These are phyloP conservation scores for Ophiostoma tasmaniense DNA, from an alignment of 2,329 filamentous ascomycete species.

Conservation along the genomic window DNA sequence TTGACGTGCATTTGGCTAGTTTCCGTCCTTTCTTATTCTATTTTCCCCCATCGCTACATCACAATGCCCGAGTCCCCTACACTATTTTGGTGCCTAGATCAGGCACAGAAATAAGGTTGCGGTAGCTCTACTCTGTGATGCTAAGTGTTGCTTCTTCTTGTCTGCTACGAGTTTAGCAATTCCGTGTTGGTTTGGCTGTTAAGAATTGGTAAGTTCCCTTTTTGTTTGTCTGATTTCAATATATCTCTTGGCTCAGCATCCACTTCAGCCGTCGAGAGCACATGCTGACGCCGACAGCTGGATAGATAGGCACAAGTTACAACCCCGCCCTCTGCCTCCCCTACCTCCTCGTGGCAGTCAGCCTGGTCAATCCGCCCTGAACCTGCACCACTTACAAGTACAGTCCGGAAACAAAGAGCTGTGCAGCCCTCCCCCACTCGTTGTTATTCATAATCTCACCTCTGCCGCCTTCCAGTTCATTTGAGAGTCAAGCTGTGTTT, in stretches of 20 bases:
- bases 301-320: not conserved
- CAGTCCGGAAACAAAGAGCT: not conserved
- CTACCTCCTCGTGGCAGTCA: constrained; percentile 9
- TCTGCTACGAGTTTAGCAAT: not conserved
- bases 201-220: too few species aligned
- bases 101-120: not conserved
- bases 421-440: not conserved
- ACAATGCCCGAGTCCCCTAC: not conserved
- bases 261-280: not conserved
- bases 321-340: constrained; percentile 1
- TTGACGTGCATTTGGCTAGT: not conserved
- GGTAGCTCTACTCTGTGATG: not conserved
- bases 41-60: not conserved
- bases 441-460: not conserved
- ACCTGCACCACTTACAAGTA: not conserved
- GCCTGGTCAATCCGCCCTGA: constrained; percentile 10
- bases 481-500: not conserved
- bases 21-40: not conserved
- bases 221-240: not conserved
- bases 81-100: not conserved
- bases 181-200: too few species aligned
- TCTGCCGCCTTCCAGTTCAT: not conserved
- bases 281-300: not conserved
- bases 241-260: not conserved
- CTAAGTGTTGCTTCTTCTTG: not conserved